Evolutionary conservation across 345 rosid species (phyloP).

Genomic region (Isatis tinctoria): DNA sequence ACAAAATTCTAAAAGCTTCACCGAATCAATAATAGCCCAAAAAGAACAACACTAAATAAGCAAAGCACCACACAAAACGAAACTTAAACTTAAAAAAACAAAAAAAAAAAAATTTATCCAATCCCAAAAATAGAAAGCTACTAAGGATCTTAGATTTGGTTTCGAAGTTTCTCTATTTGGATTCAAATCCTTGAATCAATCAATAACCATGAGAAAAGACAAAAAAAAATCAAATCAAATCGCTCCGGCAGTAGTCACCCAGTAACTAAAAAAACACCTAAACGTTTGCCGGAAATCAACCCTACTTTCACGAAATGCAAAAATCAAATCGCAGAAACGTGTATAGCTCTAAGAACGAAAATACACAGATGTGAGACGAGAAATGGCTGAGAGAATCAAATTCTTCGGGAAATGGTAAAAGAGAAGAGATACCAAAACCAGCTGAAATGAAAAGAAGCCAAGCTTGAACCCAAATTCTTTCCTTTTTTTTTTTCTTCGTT

Average conservation of each 20-base stretch:
- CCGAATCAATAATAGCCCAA: not conserved
- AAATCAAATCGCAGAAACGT: not conserved
- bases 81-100: not conserved
- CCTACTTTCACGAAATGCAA: not conserved
- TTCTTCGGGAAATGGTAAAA: not conserved
- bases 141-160: not conserved
- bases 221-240: not conserved
- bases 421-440: not conserved
- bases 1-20: not conserved
- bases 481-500: not conserved
- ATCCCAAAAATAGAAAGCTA: not conserved
- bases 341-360: not conserved
- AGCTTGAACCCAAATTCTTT: not conserved
- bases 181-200: not conserved
- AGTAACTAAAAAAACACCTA: not conserved
- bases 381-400: constrained; percentile 9
- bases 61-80: not conserved
- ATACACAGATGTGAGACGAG: not conserved
- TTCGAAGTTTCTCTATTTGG: not conserved
- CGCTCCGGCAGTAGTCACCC: not conserved
- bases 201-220: not conserved
- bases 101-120: not conserved
- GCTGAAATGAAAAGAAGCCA: not conserved
- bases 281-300: not conserved
- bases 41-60: no score